Evolutionary conservation across 768 basidiomycete species (phyloP), one percentile per base, ranked within the genome.

Genomic region (Trametes meyenii): DNA sequence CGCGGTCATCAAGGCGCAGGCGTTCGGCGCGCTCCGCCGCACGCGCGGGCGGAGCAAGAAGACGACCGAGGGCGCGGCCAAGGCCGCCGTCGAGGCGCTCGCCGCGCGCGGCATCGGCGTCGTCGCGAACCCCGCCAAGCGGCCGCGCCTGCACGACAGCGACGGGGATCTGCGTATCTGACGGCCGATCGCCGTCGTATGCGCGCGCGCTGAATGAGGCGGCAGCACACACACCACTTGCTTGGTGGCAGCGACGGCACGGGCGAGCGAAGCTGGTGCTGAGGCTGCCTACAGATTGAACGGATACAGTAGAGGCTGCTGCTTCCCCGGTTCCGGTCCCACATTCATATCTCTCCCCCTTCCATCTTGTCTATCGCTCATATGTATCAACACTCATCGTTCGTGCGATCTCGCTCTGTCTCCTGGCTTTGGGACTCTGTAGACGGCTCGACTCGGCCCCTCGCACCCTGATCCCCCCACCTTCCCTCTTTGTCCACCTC

Each of bases 1-100:
- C 49, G 92, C 92, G 55, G 91, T 94, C 59, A 92, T 94, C 76
- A 94, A 94, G 76, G 92, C 92, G 44, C 91, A 94, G 71, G 88
- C 92, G 40, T 94, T 94, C 71, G 92, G 92, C 35, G 90, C 90
- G 19, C 78, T 92, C 65, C 87, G 92, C 53, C 82, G 92, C 73
- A 89, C 91, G 56, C 85, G 92, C 60, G 81, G 87, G 44, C 82
- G 88, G 62, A 81, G 84, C 52, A 93, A 89, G 78, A 87, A 84
- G 73, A 76, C 85, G 39, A 83, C 88, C 44, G 91, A 91, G 64
- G 86, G 85, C 40, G 85, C 88, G 35, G 88, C 85, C 63, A 83
- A 81, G 72, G 87, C 89, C 62, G 90, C 91, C 3, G 82, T 90
- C 75, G 88, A 92, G 73, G 88, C 90, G n/a, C 77, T 93, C 50